A percentile compares a stretch with the other conserved stretches of the same genome.
These are phyloP conservation scores for Dipteronia dyeriana DNA, from an alignment of 345 rosid genomes.

Conservation along the genomic window DNA sequence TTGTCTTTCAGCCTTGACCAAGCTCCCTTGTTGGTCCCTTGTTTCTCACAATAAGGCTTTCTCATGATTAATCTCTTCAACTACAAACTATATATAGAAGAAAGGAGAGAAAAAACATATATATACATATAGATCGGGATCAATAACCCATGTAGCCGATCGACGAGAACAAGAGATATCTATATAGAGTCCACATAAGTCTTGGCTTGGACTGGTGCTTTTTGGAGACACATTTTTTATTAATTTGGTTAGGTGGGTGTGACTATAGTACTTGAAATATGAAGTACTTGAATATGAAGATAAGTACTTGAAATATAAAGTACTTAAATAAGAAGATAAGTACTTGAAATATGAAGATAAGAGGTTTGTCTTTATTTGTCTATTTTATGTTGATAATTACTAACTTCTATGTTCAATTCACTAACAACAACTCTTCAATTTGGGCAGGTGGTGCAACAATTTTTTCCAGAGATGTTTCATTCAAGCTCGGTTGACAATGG, in stretches of 20 bases:
- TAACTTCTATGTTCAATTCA: too few relatives aligned
- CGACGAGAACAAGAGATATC: too few relatives aligned
- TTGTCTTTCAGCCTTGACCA: conserved; percentile 43
- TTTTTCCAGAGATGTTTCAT: too few relatives aligned
- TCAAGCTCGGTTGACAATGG: too few relatives aligned
- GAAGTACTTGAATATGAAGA: background rate
- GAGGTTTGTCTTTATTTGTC: background rate
- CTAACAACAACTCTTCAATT: too few relatives aligned
- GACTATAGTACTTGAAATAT: too few relatives aligned
- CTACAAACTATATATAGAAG: too few relatives aligned
- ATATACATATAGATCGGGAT: too few relatives aligned
- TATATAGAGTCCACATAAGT: background rate
- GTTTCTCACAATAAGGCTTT: conserved; percentile 33
- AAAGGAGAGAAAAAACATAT: background rate
- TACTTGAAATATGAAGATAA: background rate
- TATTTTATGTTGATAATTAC: too few relatives aligned
- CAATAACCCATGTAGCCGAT: too few relatives aligned
- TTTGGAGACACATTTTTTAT: background rate
- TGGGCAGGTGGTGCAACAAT: too few relatives aligned
- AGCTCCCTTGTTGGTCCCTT: conserved; percentile 39
- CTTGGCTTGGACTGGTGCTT: conserved; percentile 55
- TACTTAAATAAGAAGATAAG: too few relatives aligned
- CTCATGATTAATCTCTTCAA: conserved; percentile 21
- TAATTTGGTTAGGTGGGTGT: conserved; percentile 19
- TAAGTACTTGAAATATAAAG: background rate